Percentiles rank a stretch among this genome's conserved stretches.
phyloP scores from a whole-genome alignment of 2,329 filamentous ascomycete species.

The Fusarium vanettenii region DNA sequence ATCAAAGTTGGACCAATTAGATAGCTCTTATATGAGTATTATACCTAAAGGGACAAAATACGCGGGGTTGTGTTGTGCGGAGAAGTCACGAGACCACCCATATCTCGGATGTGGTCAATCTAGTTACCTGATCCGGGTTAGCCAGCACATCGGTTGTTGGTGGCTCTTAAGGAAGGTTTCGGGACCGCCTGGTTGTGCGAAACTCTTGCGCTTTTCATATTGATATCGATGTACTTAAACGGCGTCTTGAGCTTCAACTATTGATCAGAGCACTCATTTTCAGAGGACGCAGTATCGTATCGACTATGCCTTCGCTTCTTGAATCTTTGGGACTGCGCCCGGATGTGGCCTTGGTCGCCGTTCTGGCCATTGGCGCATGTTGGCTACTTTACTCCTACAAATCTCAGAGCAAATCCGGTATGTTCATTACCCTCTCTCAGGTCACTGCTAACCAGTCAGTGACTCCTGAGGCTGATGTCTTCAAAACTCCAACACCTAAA shows the following conservation, averaged over 20 bases:
- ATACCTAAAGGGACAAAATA: neutral
- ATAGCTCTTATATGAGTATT: neutral
- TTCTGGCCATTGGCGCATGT: neutral
- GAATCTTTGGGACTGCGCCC: neutral
- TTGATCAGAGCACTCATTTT: neutral
- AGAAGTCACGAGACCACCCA: neutral
- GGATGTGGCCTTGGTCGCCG: neutral
- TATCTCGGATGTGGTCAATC: neutral
- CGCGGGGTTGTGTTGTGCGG: constrained; percentile 1
- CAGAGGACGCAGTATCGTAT: neutral
- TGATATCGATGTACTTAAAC: neutral
- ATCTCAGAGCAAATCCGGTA: neutral
- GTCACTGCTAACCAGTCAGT: neutral
- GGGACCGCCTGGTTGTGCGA: neutral
- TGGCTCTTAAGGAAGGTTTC: neutral
- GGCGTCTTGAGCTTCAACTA: neutral
- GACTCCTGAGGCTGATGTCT: neutral
- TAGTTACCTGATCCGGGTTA: constrained; percentile 1
- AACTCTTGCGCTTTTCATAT: neutral
- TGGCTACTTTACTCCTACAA: neutral
- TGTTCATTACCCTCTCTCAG: neutral
- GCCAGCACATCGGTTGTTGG: neutral
- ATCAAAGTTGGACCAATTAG: neutral
- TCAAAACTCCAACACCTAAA: constrained; percentile 11
- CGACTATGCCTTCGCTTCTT: neutral